A percentile compares a stretch with the other conserved stretches of the same genome.
phyloP scores from a whole-genome alignment of 257 asterid species.

The Solanum corneliomulleri region DNA sequence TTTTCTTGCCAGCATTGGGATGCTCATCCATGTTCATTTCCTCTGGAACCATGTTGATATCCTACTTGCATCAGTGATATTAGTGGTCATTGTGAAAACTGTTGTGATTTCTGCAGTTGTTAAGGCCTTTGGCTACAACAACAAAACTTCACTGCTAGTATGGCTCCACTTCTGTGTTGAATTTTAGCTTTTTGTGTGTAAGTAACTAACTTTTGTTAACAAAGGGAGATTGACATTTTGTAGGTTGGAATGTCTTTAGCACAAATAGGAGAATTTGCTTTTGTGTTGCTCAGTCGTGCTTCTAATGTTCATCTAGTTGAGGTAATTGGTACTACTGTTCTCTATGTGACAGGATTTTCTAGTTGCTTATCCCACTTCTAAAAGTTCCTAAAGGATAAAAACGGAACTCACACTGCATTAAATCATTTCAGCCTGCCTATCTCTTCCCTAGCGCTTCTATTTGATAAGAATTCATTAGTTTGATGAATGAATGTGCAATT shows the following conservation, averaged over 20 bases:
- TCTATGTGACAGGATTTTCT: not conserved
- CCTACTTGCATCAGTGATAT: slow-evolving; percentile 93
- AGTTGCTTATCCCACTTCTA: not conserved
- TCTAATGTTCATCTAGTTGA: slow-evolving; percentile 97
- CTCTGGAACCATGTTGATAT: slow-evolving; percentile 98
- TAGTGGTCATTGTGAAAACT: slow-evolving; percentile 78
- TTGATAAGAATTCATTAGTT: not conserved
- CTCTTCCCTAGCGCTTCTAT: not conserved
- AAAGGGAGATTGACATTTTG: not conserved
- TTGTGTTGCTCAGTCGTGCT: slow-evolving; percentile 97
- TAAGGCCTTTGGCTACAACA: slow-evolving; percentile 95
- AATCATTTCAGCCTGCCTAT: not conserved
- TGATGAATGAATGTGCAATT: not conserved
- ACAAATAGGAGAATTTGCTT: slow-evolving; percentile 97
- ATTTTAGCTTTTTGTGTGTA: not conserved
- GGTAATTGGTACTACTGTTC: slow-evolving; percentile 31
- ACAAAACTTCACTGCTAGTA: slow-evolving; percentile 85
- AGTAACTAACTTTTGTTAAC: not conserved
- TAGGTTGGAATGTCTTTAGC: slow-evolving; percentile 99
- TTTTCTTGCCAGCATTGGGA: slow-evolving; percentile 96
- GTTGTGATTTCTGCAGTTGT: slow-evolving; percentile 73
- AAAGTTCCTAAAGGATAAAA: not conserved
- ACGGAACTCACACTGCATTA: not conserved
- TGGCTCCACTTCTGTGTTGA: slow-evolving; percentile 21
- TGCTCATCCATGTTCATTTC: slow-evolving; percentile 97